Evolutionary conservation across 169 alveolate genomes (phyloP).

Genomic region (Babesia microti): DNA sequence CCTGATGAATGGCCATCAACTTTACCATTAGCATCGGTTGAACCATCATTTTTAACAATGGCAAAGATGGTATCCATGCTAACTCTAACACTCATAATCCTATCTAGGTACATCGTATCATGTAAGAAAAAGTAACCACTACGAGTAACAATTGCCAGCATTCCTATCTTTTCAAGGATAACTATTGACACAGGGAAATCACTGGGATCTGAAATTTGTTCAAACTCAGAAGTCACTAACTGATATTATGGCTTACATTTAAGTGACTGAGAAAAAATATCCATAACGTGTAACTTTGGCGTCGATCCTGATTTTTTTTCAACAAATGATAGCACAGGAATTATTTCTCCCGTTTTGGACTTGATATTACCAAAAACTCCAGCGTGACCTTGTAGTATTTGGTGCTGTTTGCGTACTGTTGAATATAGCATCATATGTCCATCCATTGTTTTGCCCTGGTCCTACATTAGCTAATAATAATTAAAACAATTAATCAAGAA

Average conservation of each 20-base stretch:
- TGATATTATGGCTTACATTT: conserved; percentile 23
- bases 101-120: too few species aligned
- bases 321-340: conserved; percentile 74
- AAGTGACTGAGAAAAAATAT: conserved; percentile 65
- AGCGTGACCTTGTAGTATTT: conserved; percentile 88
- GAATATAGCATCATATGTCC: conserved; percentile 89
- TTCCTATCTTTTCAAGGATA: conserved; percentile 65
- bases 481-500: too few species aligned
- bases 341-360: conserved; percentile 21
- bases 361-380: conserved; percentile 79
- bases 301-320: conserved; percentile 83
- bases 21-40: conserved; percentile 30
- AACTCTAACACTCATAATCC: too few species aligned
- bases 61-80: too few species aligned
- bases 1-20: conserved; percentile 24
- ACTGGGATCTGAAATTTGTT: conserved; percentile 32
- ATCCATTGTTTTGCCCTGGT: conserved; percentile 76
- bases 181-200: conserved; percentile 68
- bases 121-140: conserved; percentile 53
- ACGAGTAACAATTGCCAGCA: conserved; percentile 63
- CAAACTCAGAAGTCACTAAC: conserved; percentile 46
- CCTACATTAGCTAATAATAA: too few species aligned
- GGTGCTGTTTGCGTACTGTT: conserved; percentile 81
- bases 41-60: too few species aligned
- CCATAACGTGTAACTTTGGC: conserved; percentile 84